Evolutionary conservation across 306 rosid genomes (phyloP), one percentile per base, ranked within the genome.

Genomic region (Quercus variabilis): DNA sequence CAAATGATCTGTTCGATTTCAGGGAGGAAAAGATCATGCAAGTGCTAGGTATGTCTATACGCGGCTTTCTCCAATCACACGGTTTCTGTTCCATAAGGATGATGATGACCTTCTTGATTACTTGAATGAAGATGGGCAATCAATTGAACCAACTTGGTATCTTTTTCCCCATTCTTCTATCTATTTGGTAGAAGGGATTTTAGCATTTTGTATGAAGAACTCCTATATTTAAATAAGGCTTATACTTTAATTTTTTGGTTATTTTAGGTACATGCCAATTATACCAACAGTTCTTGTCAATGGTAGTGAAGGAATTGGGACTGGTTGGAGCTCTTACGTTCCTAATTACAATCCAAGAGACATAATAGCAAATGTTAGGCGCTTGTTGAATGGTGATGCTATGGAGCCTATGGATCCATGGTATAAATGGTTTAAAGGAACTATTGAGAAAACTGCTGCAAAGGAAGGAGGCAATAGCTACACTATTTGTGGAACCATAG

Each of bases 1-100:
- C 0, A 55, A 55, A 5, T 23, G 6, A 33, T 31, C 12, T 49
- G n/a, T 23, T 76, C 41, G 33, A 20, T 85, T 79, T 14, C 77
- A 95, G 99, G 99, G 96, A 58, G 98, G 99, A 55, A 92, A 92
- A 85, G 98, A 95, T 69, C 97, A 92, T 86, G 99, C 99, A 25
- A 92, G 97, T 78, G 80, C 92, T 57, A 90, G 99, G 79, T 92
- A 95, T 76, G 87, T 95, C 31, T 92, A 77, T 81, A 92, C 95
- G 26, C 76, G 80, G 65, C 90, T 95, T 28, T 87, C 85, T 72
- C 71, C 86, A 15, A 63, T 91, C 74, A 88, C 99, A 38, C 83
- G 97, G 78, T 83, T 87, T 79, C 89, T 95, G 74, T 92, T 95
- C 87, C 91, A 90, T 0, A 92, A 83, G 86, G 86, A 92, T 74